Evolutionary conservation across 345 rosid species (phyloP), one percentile per base, ranked within the genome.

Genomic region (Turritis glabra): DNA sequence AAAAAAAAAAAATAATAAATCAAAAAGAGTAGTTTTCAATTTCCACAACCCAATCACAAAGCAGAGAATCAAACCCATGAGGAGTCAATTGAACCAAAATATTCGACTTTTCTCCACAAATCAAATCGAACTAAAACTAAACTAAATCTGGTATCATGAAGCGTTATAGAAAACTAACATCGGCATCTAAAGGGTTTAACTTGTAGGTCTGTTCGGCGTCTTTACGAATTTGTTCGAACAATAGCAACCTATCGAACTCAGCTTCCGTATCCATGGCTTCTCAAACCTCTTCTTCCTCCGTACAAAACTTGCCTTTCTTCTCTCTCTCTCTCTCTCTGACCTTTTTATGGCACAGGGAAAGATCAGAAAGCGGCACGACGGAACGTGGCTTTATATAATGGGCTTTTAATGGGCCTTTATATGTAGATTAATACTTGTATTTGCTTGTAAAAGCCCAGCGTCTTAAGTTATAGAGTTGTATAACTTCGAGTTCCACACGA

Each of bases 201-300:
- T 80, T 84, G 86, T 91, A 91, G 17, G 76, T 69, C 9, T 73
- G 82, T 67, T 93, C 96, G 10, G 94, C 85, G 1, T 76, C 76
- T 83, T 87, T 87, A 29, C 97, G 90, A 43, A 92, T 91, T 76
- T 89, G 90, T 82, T 93, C 96, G 77, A 91, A 93, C 81, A 91
- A 73, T 18, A 91, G 37, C 22, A 93, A 44, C 32, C 87, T 81
- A 54, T 89, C 97, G 68, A 91, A 84, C 10, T 93, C 98, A 59
- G 57, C 80, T 54, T 78, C 80, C 80, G 82, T 75, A 26, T 89
- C 94, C 97, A 93, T 93, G 79, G 79, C 80, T 69, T 68, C 55
- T 60, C 68, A 2, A 22, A 57, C 4, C 47, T 17, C 7, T 29
- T 60, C 50, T 17, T 71, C 35, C 63, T 62, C 25, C 54, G 30